phyloP scores from a whole-genome alignment of 208 protist species.

The Crithidia acanthocephali region DNA sequence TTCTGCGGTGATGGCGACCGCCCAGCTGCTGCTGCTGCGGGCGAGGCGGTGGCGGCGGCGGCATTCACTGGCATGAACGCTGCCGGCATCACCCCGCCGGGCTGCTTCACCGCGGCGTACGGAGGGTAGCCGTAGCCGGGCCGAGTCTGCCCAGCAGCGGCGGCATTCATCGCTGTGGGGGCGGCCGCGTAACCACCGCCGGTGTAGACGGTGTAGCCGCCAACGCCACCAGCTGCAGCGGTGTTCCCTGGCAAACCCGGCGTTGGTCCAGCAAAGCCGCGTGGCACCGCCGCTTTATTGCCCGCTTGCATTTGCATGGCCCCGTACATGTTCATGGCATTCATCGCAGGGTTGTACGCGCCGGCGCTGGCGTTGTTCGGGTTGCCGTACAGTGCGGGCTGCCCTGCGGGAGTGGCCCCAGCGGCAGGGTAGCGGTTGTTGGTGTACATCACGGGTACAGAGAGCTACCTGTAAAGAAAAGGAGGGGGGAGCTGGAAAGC shows the following conservation, averaged over 20 bases:
- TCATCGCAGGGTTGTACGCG: constrained; percentile 8
- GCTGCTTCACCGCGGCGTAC: constrained; percentile 5
- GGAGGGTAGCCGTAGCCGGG: neutral
- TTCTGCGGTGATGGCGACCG: neutral
- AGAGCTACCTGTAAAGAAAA: neutral
- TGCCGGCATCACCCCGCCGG: neutral
- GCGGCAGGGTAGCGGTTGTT: constrained; percentile 9
- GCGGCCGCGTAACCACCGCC: constrained; percentile 7
- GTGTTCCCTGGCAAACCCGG: no score
- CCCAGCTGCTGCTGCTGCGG: neutral
- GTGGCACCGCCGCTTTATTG: neutral
- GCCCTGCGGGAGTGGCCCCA: neutral
- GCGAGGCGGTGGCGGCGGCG: neutral
- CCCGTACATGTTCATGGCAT: constrained; percentile 4
- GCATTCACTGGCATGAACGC: neutral
- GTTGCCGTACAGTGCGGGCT: constrained; percentile 3
- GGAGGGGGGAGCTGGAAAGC: neutral
- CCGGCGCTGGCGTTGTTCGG: neutral
- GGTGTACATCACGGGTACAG: neutral
- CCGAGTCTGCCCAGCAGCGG: neutral
- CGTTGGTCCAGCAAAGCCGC: neutral
- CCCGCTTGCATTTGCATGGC: constrained; percentile 11
- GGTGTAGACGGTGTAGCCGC: constrained; percentile 13
- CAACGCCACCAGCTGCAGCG: neutral
- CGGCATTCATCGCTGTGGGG: neutral